A percentile compares a stretch with the other conserved stretches of the same genome.
phyloP scores from a whole-genome alignment of 2,329 filamentous ascomycete genomes.

The Tolypocladium amazonense region DNA sequence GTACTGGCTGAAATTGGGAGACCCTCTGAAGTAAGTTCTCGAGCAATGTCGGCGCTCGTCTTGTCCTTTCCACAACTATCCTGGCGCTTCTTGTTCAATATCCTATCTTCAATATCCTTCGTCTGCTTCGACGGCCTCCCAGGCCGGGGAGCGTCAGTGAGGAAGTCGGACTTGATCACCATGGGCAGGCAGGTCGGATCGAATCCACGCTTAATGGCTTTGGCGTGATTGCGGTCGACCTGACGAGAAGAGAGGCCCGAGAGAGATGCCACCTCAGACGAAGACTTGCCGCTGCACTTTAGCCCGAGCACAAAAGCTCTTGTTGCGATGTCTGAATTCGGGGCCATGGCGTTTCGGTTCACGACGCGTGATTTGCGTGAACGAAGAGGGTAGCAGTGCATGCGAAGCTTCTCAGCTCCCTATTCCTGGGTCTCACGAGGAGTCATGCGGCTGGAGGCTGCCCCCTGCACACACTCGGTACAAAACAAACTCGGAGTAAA shows the following conservation, averaged over 20 bases:
- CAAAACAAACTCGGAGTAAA: no score
- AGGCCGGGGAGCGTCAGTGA: not conserved
- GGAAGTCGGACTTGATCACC: not conserved
- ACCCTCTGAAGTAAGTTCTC: not conserved
- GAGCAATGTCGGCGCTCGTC: not conserved
- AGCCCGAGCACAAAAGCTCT: not conserved
- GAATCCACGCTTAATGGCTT: not conserved
- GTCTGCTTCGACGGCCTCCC: not conserved
- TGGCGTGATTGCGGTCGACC: not conserved
- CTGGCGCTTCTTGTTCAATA: not conserved
- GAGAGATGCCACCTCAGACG: not conserved
- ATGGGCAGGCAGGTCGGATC: not conserved
- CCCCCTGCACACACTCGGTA: not conserved
- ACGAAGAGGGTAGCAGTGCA: not conserved
- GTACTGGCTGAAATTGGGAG: not conserved
- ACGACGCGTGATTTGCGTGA: not conserved
- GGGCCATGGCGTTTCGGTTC: constrained; percentile 7
- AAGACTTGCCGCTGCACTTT: not conserved
- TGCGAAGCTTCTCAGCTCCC: not conserved
- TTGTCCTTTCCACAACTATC: not conserved
- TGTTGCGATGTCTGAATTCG: not conserved
- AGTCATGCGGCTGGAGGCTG: not conserved
- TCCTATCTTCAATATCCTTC: not conserved
- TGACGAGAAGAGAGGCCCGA: not conserved
- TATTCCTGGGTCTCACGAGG: not conserved